phyloP scores from a whole-genome alignment of 1,284 basidiomycete species.

The Sanguinoderma infundibulare region DNA sequence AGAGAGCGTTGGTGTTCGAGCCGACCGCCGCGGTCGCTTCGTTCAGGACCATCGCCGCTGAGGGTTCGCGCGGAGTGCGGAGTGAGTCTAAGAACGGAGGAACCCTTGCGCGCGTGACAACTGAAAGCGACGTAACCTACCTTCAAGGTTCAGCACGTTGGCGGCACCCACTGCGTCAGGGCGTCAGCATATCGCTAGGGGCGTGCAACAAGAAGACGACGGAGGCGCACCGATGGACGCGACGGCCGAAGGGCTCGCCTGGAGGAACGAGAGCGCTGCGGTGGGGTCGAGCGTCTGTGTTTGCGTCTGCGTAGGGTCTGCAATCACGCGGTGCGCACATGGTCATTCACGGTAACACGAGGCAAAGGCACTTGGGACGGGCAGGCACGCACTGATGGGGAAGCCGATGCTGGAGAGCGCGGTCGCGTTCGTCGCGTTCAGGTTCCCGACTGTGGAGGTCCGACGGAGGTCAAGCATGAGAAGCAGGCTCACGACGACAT shows the following conservation, averaged over 20 bases:
- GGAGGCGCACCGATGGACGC: slow-evolving; percentile 3
- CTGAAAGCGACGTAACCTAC: neutral
- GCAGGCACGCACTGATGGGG: neutral
- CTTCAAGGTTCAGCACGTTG: slow-evolving; percentile 7
- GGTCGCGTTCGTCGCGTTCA: slow-evolving; percentile 9
- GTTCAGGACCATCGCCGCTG: slow-evolving; percentile 2
- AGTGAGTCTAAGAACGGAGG: too few species aligned
- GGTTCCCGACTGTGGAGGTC: slow-evolving; percentile 3
- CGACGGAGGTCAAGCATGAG: neutral
- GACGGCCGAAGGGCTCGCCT: slow-evolving; percentile 8
- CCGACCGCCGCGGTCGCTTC: slow-evolving; percentile 1
- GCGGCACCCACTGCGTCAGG: neutral
- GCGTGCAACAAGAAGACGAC: neutral
- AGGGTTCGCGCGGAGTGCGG: neutral
- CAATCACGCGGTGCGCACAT: too few species aligned
- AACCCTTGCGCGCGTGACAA: neutral
- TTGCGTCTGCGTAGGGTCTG: slow-evolving; percentile 4
- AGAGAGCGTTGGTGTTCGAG: slow-evolving; percentile 9
- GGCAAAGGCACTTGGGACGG: neutral
- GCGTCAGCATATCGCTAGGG: neutral
- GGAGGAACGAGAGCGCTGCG: slow-evolving; percentile 5
- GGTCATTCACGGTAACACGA: too few species aligned
- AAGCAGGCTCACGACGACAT: neutral
- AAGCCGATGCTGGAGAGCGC: slow-evolving; percentile 2
- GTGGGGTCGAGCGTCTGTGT: slow-evolving; percentile 3